Percentiles rank a stretch among this genome's conserved stretches.
Conservation (phyloP, 768 basidiomycete genomes). For the Auriculariales sp. region DNA sequence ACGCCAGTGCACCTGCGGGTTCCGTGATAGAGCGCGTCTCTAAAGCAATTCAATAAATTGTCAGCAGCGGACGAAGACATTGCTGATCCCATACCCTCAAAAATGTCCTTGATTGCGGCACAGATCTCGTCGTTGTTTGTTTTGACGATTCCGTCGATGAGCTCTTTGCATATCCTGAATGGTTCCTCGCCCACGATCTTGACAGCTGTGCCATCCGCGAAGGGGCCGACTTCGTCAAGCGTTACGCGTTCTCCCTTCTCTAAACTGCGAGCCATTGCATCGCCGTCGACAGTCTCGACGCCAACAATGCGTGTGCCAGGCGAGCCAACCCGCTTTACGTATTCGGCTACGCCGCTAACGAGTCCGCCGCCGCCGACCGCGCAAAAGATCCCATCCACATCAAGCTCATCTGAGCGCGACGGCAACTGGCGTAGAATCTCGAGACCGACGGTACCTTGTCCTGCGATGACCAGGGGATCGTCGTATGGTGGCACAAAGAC, state of each 20-base stretch:
- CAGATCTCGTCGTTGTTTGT: conserved; percentile 94
- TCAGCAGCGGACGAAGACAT: conserved; percentile 1
- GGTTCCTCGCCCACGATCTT: conserved; percentile 90
- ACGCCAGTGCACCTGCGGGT: conserved; percentile 83
- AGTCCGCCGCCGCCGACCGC: conserved; percentile 93
- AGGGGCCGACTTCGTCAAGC: conserved; percentile 83
- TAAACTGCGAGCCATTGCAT: conserved; percentile 82
- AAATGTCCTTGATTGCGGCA: conserved; percentile 97
- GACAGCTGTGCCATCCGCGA: conserved; percentile 95
- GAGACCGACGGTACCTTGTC: conserved; percentile 89
- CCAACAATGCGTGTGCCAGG: conserved; percentile 74
- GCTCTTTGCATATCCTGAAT: conserved; percentile 78
- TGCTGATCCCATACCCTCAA: conserved; percentile 54
- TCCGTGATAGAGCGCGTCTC: conserved; percentile 95
- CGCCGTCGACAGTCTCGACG: conserved; percentile 89
- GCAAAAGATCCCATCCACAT: conserved; percentile 73
- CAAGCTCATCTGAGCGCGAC: conserved; percentile 41
- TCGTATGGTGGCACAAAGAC: conserved; percentile 95
- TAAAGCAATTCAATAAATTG: conserved; percentile 15
- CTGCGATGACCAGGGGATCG: conserved; percentile 91
- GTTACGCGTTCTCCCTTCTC: conserved; percentile 69
- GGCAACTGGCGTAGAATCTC: conserved; percentile 86
- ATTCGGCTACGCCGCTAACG: conserved; percentile 78
- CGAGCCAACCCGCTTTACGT: conserved; percentile 83
- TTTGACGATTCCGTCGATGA: conserved; percentile 70